Percentiles rank a stretch among this genome's conserved stretches.
These are phyloP conservation scores for Tetracladium marchalianum DNA, from an alignment of 495 filamentous ascomycete species.

Conservation along the genomic window DNA sequence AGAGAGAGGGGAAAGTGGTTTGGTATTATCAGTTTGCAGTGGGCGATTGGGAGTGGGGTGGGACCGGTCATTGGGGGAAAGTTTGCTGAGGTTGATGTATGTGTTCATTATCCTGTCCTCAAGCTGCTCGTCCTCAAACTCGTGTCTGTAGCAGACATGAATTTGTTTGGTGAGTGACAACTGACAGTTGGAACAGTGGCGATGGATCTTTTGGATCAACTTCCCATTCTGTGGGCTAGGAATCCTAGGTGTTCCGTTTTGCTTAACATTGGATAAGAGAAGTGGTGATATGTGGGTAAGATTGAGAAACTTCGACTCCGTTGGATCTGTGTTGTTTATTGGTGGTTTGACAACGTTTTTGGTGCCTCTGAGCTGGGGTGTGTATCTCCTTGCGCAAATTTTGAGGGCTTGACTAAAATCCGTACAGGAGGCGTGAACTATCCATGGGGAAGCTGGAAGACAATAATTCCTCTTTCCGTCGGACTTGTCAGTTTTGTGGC, in stretches of 20 bases:
- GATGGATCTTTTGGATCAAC: conserved; percentile 38
- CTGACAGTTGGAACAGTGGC: conserved; percentile 30
- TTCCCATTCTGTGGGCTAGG: conserved; percentile 28
- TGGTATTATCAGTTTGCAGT: conserved; percentile 30
- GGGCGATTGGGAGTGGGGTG: conserved; percentile 53
- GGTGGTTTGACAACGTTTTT: conserved; percentile 32
- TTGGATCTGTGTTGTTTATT: conserved; percentile 46
- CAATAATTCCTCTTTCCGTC: conserved; percentile 44
- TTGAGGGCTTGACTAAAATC: background rate
- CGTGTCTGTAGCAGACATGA: no score
- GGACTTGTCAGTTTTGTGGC: conserved; percentile 31
- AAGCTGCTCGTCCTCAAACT: no score
- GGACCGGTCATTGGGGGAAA: conserved; percentile 63
- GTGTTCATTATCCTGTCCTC: background rate
- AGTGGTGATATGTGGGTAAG: conserved; percentile 25
- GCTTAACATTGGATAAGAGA: conserved; percentile 21
- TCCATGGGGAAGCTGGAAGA: conserved; percentile 40
- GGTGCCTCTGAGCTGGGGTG: conserved; percentile 40
- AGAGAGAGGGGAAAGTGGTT: conserved; percentile 32
- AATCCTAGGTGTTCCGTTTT: conserved; percentile 24
- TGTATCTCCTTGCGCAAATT: conserved; percentile 12
- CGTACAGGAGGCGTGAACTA: conserved; percentile 35
- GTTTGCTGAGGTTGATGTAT: conserved; percentile 43
- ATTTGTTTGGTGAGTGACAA: no score
- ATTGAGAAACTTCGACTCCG: conserved; percentile 45